Conservation (phyloP, 129 eudicot species). For the Scalesia atractyloides region DNA sequence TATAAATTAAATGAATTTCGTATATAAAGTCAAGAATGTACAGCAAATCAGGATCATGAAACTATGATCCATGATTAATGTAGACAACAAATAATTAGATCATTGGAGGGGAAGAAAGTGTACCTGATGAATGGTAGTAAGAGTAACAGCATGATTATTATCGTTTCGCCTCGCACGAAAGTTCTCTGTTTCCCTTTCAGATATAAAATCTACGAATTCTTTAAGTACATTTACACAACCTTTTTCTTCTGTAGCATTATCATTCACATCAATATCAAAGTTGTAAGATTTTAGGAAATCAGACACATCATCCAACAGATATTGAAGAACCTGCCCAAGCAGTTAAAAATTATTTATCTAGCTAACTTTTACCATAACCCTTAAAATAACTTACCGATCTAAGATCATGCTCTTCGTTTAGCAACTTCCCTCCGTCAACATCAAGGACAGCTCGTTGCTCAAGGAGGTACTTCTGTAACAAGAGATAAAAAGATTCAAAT, state of each 20-base stretch:
- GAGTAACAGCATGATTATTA: slow-evolving; percentile 84
- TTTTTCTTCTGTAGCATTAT: slow-evolving; percentile 35
- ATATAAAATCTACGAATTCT: slow-evolving; percentile 72
- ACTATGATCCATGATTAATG: slow-evolving; percentile 3
- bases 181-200: slow-evolving; percentile 83
- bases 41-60: neutral
- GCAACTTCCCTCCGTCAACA: slow-evolving; percentile 82
- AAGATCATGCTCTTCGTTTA: slow-evolving; percentile 90
- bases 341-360: slow-evolving; percentile 15
- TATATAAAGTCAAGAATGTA: neutral
- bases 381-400: slow-evolving; percentile 67
- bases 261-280: slow-evolving; percentile 41
- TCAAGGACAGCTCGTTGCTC: slow-evolving; percentile 90
- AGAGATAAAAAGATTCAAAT: slow-evolving; percentile 11
- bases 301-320: slow-evolving; percentile 83
- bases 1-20: slow-evolving; percentile 5
- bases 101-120: slow-evolving; percentile 1
- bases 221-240: slow-evolving; percentile 67
- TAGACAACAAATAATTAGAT: neutral
- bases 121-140: slow-evolving; percentile 99
- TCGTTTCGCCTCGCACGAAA: slow-evolving; percentile 75
- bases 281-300: slow-evolving; percentile 61
- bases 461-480: slow-evolving; percentile 81
- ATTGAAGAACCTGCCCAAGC: slow-evolving; percentile 78
- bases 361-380: neutral